Evolutionary conservation across 495 filamentous ascomycete species (phyloP).

Genomic region (Darksidea phi): DNA sequence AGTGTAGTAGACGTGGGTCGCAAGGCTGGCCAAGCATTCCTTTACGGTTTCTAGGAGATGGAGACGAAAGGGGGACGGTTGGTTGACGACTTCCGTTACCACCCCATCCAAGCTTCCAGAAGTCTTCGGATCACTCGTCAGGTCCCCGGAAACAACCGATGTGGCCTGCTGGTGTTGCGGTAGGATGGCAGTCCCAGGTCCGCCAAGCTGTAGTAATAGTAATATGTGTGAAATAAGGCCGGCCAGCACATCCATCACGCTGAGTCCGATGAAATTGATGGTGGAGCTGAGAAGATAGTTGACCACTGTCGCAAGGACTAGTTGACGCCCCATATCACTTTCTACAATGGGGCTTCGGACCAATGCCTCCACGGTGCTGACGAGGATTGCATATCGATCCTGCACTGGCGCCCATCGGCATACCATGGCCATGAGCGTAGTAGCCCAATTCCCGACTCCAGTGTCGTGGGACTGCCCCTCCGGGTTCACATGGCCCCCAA

Average conservation of each 20-base stretch:
- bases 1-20: conserved; percentile 89
- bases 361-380: conserved; percentile 73
- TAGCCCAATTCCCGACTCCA: conserved; percentile 65
- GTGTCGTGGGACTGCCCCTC: conserved; percentile 44
- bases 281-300: conserved; percentile 78
- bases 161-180: conserved; percentile 40
- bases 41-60: conserved; percentile 66
- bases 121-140: neutral
- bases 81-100: conserved; percentile 37
- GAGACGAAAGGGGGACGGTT: conserved; percentile 49
- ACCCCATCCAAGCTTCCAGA: conserved; percentile 25
- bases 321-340: conserved; percentile 64
- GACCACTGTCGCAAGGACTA: conserved; percentile 70
- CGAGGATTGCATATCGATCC: conserved; percentile 81
- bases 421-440: conserved; percentile 71
- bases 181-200: conserved; percentile 45
- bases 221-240: conserved; percentile 78
- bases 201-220: conserved; percentile 64
- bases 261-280: conserved; percentile 89
- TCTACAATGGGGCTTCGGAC: conserved; percentile 62
- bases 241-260: conserved; percentile 85
- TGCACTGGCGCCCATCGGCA: conserved; percentile 87
- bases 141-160: conserved; percentile 22
- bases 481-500: conserved; percentile 57
- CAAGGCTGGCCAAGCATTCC: conserved; percentile 77